Conservation (phyloP, 2,329 filamentous ascomycete species). For the Beauveria sp. region DNA sequence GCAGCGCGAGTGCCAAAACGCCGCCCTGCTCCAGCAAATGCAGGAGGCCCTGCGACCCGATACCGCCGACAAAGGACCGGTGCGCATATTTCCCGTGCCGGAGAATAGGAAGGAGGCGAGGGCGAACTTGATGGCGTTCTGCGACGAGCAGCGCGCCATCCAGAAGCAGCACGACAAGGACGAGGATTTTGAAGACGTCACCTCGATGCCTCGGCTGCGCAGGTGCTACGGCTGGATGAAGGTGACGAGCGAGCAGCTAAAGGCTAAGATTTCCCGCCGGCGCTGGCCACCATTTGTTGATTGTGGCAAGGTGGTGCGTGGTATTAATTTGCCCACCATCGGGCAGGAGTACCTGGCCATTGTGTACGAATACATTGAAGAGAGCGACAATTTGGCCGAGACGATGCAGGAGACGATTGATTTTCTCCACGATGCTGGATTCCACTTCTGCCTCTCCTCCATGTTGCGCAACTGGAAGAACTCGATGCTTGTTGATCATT, state of each 20-base stretch:
- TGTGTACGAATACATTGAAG: neutral
- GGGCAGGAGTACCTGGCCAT: neutral
- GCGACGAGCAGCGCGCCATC: neutral
- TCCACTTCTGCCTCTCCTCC: neutral
- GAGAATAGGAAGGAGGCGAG: neutral
- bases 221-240: neutral
- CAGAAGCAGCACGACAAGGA: neutral
- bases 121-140: neutral
- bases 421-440: neutral
- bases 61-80: neutral
- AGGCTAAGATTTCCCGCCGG: neutral
- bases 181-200: neutral
- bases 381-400: neutral
- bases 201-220: neutral
- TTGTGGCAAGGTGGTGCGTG: neutral
- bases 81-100: neutral
- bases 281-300: neutral
- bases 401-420: neutral
- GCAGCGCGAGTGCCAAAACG: neutral
- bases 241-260: neutral
- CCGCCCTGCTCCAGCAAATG: neutral
- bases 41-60: neutral
- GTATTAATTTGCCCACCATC: neutral
- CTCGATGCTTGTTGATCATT: no score
- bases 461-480: no score